Evolutionary conservation across 805 yeast genomes (phyloP).

Genomic region (Metahyphopichia silvanorum): DNA sequence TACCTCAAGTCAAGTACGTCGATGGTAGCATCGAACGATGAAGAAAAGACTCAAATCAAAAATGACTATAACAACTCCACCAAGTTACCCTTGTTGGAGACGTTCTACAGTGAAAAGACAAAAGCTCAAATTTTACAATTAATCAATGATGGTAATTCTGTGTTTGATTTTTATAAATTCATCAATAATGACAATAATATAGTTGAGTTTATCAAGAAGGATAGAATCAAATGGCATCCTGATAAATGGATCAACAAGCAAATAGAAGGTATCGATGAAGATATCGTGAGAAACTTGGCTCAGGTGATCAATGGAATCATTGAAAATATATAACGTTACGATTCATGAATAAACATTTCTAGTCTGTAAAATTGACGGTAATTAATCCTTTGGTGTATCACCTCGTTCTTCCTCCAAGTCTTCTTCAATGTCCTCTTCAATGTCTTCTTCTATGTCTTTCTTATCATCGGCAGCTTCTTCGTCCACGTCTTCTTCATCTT

Average conservation of each 20-base stretch:
- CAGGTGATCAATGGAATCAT: constrained; percentile 28
- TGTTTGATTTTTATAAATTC: constrained; percentile 23
- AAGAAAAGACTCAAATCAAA: constrained; percentile 7
- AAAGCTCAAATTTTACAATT: constrained; percentile 8
- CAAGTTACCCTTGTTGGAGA: constrained; percentile 8
- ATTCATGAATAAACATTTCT: background rate
- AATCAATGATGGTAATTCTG: constrained; percentile 18
- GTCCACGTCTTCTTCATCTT: constrained; percentile 46
- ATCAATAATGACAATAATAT: constrained; percentile 6
- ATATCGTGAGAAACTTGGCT: constrained; percentile 26
- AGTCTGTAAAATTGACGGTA: background rate
- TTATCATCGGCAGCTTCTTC: constrained; percentile 39
- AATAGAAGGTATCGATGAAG: constrained; percentile 16
- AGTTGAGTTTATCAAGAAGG: constrained; percentile 34
- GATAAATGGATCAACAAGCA: constrained; percentile 47
- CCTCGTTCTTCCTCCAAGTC: constrained; percentile 35
- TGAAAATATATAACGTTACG: constrained; percentile 8
- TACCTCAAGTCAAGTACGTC: constrained; percentile 11
- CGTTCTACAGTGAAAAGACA: constrained; percentile 10
- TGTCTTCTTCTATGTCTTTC: constrained; percentile 39
- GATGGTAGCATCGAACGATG: constrained; percentile 6
- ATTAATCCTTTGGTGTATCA: constrained; percentile 10
- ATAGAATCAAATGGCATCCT: constrained; percentile 70
- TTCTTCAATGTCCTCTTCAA: constrained; percentile 36
- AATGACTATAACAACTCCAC: constrained; percentile 11